Evolutionary conservation across 805 yeast genomes (phyloP).

Genomic region (Candida sanyiensis): DNA sequence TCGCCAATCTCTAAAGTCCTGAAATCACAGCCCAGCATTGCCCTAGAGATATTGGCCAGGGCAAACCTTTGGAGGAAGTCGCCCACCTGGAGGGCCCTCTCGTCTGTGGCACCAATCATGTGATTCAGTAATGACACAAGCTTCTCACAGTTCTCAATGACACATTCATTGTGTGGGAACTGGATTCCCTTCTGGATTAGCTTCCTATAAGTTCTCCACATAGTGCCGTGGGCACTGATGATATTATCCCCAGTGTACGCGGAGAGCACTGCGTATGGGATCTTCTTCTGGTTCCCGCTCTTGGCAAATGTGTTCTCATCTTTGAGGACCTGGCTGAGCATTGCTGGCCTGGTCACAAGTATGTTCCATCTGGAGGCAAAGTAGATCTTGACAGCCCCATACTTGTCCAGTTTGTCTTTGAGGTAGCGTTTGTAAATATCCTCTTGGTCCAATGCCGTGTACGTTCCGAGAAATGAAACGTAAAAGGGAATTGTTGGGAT

Average conservation of each 20-base stretch:
- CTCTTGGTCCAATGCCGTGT: slow-evolving; percentile 42
- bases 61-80: slow-evolving; percentile 43
- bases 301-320: slow-evolving; percentile 48
- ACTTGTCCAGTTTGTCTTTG: slow-evolving; percentile 38
- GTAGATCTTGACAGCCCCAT: slow-evolving; percentile 54
- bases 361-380: slow-evolving; percentile 61
- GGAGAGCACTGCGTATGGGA: slow-evolving; percentile 49
- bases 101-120: slow-evolving; percentile 8
- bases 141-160: slow-evolving; percentile 33
- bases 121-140: slow-evolving; percentile 28
- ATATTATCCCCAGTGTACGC: slow-evolving; percentile 56
- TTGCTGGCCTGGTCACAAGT: slow-evolving; percentile 44
- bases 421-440: slow-evolving; percentile 40
- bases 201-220: slow-evolving; percentile 45
- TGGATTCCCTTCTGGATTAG: slow-evolving; percentile 43
- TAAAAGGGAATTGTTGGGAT: slow-evolving; percentile 61
- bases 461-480: slow-evolving; percentile 43
- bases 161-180: slow-evolving; percentile 38
- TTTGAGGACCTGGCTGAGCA: slow-evolving; percentile 39
- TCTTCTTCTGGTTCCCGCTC: slow-evolving; percentile 55
- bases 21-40: slow-evolving; percentile 45
- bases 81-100: slow-evolving; percentile 22
- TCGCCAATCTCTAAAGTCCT: slow-evolving; percentile 30
- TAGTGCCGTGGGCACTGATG: slow-evolving; percentile 50
- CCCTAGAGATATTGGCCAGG: slow-evolving; percentile 44